Conservation (phyloP, 176 grass and related monocot genomes). For the Eleusine indica region DNA sequence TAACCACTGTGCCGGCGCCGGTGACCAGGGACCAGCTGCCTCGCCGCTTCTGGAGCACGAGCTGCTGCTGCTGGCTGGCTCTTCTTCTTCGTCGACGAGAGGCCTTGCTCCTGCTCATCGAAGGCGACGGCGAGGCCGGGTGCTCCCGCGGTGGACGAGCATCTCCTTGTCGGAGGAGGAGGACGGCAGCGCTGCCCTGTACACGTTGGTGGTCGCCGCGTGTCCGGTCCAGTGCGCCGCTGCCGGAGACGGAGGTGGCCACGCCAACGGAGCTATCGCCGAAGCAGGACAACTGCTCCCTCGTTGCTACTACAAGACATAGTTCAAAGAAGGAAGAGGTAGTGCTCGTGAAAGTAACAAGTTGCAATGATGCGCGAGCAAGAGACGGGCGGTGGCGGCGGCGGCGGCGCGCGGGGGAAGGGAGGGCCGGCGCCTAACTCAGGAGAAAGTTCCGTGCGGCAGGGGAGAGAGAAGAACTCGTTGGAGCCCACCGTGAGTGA, state of each 20-base stretch:
- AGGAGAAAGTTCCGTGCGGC: too few relatives aligned
- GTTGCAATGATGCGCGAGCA: too few relatives aligned
- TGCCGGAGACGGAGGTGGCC: slow-evolving; percentile 34
- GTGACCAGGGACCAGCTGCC: slow-evolving; percentile 58
- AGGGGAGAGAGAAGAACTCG: too few relatives aligned
- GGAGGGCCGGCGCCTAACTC: too few relatives aligned
- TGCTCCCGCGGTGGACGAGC: slow-evolving; percentile 41
- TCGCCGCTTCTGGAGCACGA: slow-evolving; percentile 55
- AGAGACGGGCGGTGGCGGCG: too few relatives aligned
- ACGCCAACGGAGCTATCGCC: slow-evolving; percentile 61
- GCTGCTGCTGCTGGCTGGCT: background rate
- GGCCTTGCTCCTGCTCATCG: slow-evolving; percentile 42
- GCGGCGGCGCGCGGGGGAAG: too few relatives aligned
- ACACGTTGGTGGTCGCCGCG: slow-evolving; percentile 60
- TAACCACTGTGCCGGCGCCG: slow-evolving; percentile 44
- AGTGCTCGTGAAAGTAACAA: too few relatives aligned
- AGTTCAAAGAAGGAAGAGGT: too few relatives aligned
- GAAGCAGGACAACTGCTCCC: slow-evolving; percentile 74
- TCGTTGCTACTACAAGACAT: slow-evolving; percentile 36
- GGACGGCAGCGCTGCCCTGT: slow-evolving; percentile 42
- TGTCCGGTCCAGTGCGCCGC: slow-evolving; percentile 49
- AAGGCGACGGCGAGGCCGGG: slow-evolving; percentile 52
- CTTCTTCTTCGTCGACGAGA: background rate
- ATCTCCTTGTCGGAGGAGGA: slow-evolving; percentile 49
- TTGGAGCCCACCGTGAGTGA: too few relatives aligned